Conservation (phyloP, 2,329 filamentous ascomycete species). For the Ophiostoma angusticollis region DNA sequence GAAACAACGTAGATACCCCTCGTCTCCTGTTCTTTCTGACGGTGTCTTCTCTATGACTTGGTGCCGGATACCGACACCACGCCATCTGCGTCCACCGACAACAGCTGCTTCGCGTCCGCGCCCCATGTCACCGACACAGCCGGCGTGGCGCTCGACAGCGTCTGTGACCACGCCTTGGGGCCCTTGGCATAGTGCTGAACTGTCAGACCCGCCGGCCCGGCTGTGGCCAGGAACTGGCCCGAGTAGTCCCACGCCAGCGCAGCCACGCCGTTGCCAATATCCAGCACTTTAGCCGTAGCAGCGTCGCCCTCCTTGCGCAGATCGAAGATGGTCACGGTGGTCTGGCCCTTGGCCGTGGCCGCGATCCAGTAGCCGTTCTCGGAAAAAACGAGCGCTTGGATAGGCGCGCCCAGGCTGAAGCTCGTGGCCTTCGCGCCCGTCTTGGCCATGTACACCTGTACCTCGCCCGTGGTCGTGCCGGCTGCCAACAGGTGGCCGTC, state of each 20-base stretch:
- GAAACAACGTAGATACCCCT: not conserved
- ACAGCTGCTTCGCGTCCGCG: conserved; percentile 55
- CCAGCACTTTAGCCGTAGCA: conserved; percentile 69
- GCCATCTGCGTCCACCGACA: conserved; percentile 64
- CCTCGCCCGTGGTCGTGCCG: conserved; percentile 64
- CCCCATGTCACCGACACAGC: conserved; percentile 71
- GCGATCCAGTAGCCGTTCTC: conserved; percentile 97
- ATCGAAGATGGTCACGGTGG: conserved; percentile 76
- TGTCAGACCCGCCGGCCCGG: conserved; percentile 65
- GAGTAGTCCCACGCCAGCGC: conserved; percentile 87
- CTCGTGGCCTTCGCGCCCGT: conserved; percentile 63
- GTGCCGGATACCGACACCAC: conserved; percentile 56
- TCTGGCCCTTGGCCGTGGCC: conserved; percentile 63
- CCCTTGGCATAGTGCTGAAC: conserved; percentile 85
- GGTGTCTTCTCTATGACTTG: conserved; percentile 29
- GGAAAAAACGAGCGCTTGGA: conserved; percentile 72
- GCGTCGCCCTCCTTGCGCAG: conserved; percentile 81
- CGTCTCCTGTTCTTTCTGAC: not conserved
- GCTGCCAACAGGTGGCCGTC: conserved; percentile 90
- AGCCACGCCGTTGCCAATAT: conserved; percentile 69
- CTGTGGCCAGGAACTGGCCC: conserved; percentile 79
- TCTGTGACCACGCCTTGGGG: conserved; percentile 80
- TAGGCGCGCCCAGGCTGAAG: conserved; percentile 55
- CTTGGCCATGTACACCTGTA: conserved; percentile 83
- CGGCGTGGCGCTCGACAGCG: conserved; percentile 61